Conservation (phyloP, 1,139 yeast species). For the Insectozyma bohioensis region DNA sequence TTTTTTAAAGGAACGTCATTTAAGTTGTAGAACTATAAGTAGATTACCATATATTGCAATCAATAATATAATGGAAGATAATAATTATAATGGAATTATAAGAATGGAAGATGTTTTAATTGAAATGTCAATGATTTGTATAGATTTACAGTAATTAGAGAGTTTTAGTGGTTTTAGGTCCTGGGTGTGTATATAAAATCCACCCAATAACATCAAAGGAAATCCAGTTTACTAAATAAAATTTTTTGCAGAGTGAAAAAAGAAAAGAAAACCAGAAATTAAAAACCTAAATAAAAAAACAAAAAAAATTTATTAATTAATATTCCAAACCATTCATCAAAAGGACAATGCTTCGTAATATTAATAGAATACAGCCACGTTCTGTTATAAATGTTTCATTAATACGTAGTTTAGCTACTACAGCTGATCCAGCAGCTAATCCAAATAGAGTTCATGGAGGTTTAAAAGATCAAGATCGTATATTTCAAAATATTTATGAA, state of each 20-base stretch:
- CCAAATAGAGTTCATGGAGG: slow-evolving; percentile 73
- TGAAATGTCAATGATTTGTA: slow-evolving; percentile 8
- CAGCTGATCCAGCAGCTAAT: slow-evolving; percentile 46
- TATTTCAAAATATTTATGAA: slow-evolving; percentile 78
- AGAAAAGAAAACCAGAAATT: slow-evolving; percentile 7
- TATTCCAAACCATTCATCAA: background rate
- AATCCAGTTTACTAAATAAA: slow-evolving; percentile 25
- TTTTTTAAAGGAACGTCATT: slow-evolving; percentile 8
- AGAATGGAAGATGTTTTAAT: slow-evolving; percentile 4
- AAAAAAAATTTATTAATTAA: slow-evolving; percentile 1
- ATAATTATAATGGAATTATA: background rate
- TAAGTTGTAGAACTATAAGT: slow-evolving; percentile 7
- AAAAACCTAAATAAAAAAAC: slow-evolving; percentile 1
- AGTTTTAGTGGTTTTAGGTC: too few relatives aligned
- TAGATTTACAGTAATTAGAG: too few relatives aligned
- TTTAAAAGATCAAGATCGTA: slow-evolving; percentile 77
- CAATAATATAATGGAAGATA: slow-evolving; percentile 3
- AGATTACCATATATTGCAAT: slow-evolving; percentile 7
- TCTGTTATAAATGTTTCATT: slow-evolving; percentile 10
- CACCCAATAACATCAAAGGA: slow-evolving; percentile 23
- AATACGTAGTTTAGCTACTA: slow-evolving; percentile 41
- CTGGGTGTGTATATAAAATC: slow-evolving; percentile 4
- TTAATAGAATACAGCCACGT: slow-evolving; percentile 16
- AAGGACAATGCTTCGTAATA: slow-evolving; percentile 23
- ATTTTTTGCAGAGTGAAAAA: too few relatives aligned